Evolutionary conservation across 305 asterid species (phyloP), one percentile per base, ranked within the genome.

Genomic region (Fraxinus sp.): DNA sequence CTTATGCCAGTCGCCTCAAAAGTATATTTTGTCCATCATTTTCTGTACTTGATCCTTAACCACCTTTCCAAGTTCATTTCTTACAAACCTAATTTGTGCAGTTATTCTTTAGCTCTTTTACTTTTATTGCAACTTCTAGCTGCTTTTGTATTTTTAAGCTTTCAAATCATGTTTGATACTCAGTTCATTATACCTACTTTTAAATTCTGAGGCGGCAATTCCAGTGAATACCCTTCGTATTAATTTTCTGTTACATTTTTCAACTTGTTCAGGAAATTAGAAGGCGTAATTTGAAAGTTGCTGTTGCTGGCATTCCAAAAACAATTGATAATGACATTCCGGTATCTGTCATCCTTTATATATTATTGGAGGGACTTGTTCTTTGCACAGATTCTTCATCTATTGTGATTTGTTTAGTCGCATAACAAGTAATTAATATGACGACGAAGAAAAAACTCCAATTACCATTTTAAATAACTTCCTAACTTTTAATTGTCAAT

Each of bases 251-350:
- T 13, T 37, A 22, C 73, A 26, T 22, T 68, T 1, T 68, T 28
- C 16, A 43, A 43, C 43, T 62, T 18, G 37, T 85, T 78, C 87
- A 90, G 95, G 95, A 91, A 87, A 79, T 90, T 59, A 83, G 91
- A 79, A 91, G 80, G 82, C 93, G 95, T 14, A 91, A 91, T 71
- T 87, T 90, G 33, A 90, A 86, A 79, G 91, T 89, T 70, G 85
- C 77, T 59, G 93, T 90, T 81, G 95, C 87, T 76, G 93, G 97
- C 49, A 90, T 93, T 41, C 97, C 97, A 77, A 93, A 91, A 89
- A 93, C 93, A 84, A 91, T 91, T 80, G 95, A 91, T 84, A 91
- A 91, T 85, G 95, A 90, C 84, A 87, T 91, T 72, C 93, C 93
- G 91, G 94, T 91, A 90, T 7, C 35, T 79, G 13, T 79, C 86